phyloP scores from a whole-genome alignment of 208 protist genomes.

The Acanthamoeba culbertsoni region DNA sequence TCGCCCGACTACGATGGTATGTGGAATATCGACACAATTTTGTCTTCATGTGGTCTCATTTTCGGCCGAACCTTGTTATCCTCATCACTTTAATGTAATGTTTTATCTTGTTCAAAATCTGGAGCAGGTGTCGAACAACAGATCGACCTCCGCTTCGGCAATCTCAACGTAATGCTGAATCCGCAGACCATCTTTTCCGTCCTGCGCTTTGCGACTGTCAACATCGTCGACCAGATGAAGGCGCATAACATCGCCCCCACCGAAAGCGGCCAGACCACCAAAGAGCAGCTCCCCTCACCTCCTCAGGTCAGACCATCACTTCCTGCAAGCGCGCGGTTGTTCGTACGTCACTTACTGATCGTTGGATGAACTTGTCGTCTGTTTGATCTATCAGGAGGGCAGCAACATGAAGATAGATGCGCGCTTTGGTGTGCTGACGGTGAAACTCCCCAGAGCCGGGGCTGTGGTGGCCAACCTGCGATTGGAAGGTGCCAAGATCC shows the following conservation, averaged over 20 bases:
- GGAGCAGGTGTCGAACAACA: not conserved
- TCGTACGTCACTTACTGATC: not conserved
- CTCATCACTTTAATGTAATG: not conserved
- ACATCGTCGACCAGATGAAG: conserved; percentile 50
- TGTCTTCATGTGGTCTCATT: too few species aligned
- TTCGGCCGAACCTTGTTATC: too few species aligned
- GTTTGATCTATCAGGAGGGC: not conserved
- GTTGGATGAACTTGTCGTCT: not conserved
- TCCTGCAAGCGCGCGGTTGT: not conserved
- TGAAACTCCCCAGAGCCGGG: not conserved
- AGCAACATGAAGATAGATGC: not conserved
- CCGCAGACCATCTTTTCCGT: conserved; percentile 25
- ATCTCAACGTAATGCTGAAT: conserved; percentile 31
- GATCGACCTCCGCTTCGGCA: conserved; percentile 22
- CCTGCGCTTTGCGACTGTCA: not conserved
- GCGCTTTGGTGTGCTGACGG: not conserved
- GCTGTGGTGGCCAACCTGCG: not conserved
- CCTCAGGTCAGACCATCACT: not conserved
- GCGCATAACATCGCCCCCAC: not conserved
- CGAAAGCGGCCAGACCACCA: not conserved
- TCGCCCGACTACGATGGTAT: conserved; percentile 26
- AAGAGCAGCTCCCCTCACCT: not conserved
- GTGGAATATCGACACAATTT: too few species aligned
- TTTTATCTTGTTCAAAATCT: not conserved
- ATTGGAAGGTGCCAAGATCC: not conserved